These are phyloP conservation scores for Juncus inflexus DNA, from an alignment of 176 grass and related monocot genomes.

Conservation along the genomic window DNA sequence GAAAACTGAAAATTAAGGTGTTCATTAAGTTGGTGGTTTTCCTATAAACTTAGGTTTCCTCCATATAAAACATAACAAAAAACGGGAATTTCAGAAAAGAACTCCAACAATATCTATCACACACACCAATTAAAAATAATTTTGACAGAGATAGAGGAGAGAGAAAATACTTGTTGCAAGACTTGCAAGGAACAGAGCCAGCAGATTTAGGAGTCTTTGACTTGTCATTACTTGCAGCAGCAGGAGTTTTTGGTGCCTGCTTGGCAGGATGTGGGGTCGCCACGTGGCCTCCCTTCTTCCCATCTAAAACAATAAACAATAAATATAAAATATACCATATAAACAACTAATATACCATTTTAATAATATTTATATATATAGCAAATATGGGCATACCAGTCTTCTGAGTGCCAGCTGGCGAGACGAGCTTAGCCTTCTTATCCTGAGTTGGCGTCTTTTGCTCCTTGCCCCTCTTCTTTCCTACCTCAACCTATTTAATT, in stretches of 20 bases:
- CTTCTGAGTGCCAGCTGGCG: conserved; percentile 59
- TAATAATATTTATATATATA: too few species aligned
- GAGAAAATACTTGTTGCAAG: conserved; percentile 63
- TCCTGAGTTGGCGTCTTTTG: conserved; percentile 55
- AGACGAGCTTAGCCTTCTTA: conserved; percentile 74
- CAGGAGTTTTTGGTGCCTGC: conserved; percentile 49
- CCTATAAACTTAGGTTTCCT: too few species aligned
- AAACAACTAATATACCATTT: too few species aligned
- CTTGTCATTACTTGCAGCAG: conserved; percentile 38
- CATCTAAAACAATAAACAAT: conserved; percentile 34
- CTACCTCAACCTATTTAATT: conserved; percentile 40
- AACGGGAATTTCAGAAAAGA: too few species aligned
- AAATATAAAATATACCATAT: background rate
- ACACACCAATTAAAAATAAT: too few species aligned
- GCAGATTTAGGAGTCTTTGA: conserved; percentile 56
- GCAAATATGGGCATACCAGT: conserved; percentile 5
- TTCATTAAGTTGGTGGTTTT: too few species aligned
- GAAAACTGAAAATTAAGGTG: too few species aligned
- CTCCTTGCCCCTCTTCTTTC: conserved; percentile 53
- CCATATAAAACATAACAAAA: too few species aligned
- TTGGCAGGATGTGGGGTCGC: conserved; percentile 85
- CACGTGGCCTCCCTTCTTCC: conserved; percentile 56
- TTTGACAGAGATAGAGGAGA: background rate
- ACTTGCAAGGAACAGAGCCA: conserved; percentile 54
- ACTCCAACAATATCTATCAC: too few species aligned